These are phyloP conservation scores for Penicillium paradoxum DNA, from an alignment of 495 filamentous ascomycete species.

Conservation along the genomic window DNA sequence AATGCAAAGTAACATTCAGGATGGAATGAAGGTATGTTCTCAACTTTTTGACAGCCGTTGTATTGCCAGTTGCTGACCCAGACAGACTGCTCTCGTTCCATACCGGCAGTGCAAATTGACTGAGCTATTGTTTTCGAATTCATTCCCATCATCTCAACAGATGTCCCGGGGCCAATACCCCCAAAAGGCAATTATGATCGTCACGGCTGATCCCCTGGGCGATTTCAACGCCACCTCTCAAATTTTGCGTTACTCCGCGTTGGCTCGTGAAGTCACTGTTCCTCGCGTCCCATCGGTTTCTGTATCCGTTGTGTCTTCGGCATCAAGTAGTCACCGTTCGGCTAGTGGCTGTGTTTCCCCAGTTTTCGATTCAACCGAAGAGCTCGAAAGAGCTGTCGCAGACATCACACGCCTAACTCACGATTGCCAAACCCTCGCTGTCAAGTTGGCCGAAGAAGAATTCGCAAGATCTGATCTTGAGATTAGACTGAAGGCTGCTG, in stretches of 20 bases:
- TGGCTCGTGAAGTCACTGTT: slow-evolving; percentile 89
- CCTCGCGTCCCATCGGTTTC: slow-evolving; percentile 78
- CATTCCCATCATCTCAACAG: slow-evolving; percentile 66
- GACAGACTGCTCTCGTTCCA: slow-evolving; percentile 72
- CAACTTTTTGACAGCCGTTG: neutral
- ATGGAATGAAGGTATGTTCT: slow-evolving; percentile 62
- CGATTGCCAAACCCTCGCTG: slow-evolving; percentile 61
- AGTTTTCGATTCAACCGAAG: slow-evolving; percentile 50
- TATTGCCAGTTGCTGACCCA: neutral
- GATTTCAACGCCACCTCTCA: slow-evolving; percentile 97
- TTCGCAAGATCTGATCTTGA: slow-evolving; percentile 50
- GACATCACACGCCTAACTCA: slow-evolving; percentile 71
- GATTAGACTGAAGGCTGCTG: slow-evolving; percentile 52
- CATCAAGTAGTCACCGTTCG: slow-evolving; percentile 28
- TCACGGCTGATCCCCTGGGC: slow-evolving; percentile 88
- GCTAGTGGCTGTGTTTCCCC: slow-evolving; percentile 48
- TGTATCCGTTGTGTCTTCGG: slow-evolving; percentile 52
- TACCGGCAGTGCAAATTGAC: slow-evolving; percentile 97
- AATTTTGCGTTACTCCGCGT: slow-evolving; percentile 89
- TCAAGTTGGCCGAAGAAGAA: slow-evolving; percentile 59
- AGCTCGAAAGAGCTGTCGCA: slow-evolving; percentile 68
- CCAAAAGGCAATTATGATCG: slow-evolving; percentile 92
- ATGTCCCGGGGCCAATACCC: slow-evolving; percentile 55
- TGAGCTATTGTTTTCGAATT: slow-evolving; percentile 93
- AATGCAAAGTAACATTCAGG: slow-evolving; percentile 79